Percentiles rank a stretch among this genome's conserved stretches.
phyloP scores from a whole-genome alignment of 2,329 filamentous ascomycete genomes.

The Xylaria sp. region DNA sequence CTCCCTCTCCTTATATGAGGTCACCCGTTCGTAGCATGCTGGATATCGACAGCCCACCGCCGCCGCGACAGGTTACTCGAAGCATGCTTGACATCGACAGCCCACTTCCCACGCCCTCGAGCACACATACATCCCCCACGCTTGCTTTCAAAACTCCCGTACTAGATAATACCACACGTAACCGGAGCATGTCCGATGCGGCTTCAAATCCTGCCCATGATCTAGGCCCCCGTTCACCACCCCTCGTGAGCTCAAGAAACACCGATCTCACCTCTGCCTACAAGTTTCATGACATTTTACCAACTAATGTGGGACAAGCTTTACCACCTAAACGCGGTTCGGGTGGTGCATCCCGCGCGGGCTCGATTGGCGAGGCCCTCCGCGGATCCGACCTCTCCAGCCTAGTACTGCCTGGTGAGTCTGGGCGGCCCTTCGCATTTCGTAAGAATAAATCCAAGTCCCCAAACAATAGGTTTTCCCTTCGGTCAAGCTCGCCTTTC shows the following conservation, averaged over 20 bases:
- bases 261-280: conserved; percentile 65
- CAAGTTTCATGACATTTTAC: conserved; percentile 70
- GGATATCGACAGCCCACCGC: conserved; percentile 60
- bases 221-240: conserved; percentile 57
- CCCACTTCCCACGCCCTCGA: conserved; percentile 53
- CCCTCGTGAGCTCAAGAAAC: conserved; percentile 38
- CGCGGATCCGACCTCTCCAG: conserved; percentile 62
- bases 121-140: conserved; percentile 61
- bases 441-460: conserved; percentile 64
- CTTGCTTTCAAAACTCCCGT: conserved; percentile 52
- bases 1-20: conserved; percentile 36
- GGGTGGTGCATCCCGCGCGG: conserved; percentile 48
- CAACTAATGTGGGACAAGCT: conserved; percentile 61
- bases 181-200: conserved; percentile 68
- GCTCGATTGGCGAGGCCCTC: conserved; percentile 65
- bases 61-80: conserved; percentile 55
- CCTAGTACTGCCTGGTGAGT: conserved; percentile 61
- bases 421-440: conserved; percentile 55
- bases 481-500: conserved; percentile 62
- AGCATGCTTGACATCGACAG: conserved; percentile 65
- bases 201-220: conserved; percentile 58
- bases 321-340: conserved; percentile 56
- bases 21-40: conserved; percentile 74
- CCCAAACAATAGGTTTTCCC: conserved; percentile 62
- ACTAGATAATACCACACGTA: conserved; percentile 51